Percentiles rank a stretch among this genome's conserved stretches.
Conservation (phyloP, 1,284 basidiomycete genomes). For the Trametes sp. region DNA sequence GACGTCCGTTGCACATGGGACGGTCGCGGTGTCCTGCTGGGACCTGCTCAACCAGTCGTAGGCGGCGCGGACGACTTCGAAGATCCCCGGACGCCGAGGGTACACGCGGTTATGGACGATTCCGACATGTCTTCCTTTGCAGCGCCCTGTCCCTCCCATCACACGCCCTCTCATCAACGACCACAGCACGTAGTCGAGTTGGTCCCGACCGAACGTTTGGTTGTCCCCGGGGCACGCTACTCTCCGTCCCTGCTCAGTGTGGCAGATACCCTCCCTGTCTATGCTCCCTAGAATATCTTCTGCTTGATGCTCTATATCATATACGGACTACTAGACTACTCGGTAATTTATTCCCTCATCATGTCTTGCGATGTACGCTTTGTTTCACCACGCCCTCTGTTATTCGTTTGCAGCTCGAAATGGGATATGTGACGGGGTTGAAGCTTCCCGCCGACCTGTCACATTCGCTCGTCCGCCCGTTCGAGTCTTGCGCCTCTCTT, state of each 20-base stretch:
- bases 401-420: background rate
- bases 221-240: constrained; percentile 63
- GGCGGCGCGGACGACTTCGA: constrained; percentile 48
- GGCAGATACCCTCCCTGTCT: constrained; percentile 28
- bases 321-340: background rate
- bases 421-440: constrained; percentile 5
- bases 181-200: constrained; percentile 81
- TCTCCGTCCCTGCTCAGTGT: constrained; percentile 55
- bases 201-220: constrained; percentile 79
- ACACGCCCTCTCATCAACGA: constrained; percentile 46
- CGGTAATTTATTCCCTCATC: constrained; percentile 2
- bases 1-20: constrained; percentile 93
- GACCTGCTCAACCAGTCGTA: constrained; percentile 42
- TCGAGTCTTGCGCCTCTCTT: background rate
- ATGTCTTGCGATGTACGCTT: background rate
- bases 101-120: constrained; percentile 78
- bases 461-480: background rate
- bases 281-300: constrained; percentile 18
- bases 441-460: background rate
- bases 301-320: background rate
- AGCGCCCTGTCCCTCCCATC: constrained; percentile 10
- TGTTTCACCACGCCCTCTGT: too few relatives aligned
- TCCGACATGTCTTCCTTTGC: constrained; percentile 47
- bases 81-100: constrained; percentile 70
- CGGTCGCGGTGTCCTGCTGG: constrained; percentile 63